Percentiles rank a stretch among this genome's conserved stretches.
Conservation (phyloP, 768 basidiomycete genomes). For the Leccinum uliginosum region DNA sequence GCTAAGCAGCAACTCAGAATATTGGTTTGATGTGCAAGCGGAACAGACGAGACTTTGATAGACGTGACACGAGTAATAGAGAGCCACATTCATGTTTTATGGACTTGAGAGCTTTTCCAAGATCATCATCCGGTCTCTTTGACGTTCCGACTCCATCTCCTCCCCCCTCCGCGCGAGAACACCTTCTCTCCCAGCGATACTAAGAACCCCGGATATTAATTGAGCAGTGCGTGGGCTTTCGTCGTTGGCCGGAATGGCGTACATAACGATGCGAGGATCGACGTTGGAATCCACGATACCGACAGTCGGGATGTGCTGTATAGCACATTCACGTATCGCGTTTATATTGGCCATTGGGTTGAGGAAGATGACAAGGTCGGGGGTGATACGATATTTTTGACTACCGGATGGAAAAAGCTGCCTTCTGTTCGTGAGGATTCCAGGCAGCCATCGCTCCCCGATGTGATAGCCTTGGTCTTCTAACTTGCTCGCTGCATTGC, state of each 20-base stretch:
- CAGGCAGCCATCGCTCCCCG: constrained; percentile 88
- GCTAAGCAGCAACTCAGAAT: constrained; percentile 41
- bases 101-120: constrained; percentile 22
- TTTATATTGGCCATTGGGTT: constrained; percentile 83
- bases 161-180: constrained; percentile 41
- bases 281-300: constrained; percentile 93
- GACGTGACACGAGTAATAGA: constrained; percentile 8
- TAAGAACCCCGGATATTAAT: constrained; percentile 83
- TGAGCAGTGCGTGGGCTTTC: constrained; percentile 91
- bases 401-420: constrained; percentile 67
- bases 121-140: constrained; percentile 24
- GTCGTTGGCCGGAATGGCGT: constrained; percentile 98
- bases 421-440: constrained; percentile 86
- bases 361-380: constrained; percentile 88
- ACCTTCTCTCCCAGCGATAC: constrained; percentile 82
- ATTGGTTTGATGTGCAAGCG: constrained; percentile 67
- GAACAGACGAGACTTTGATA: constrained; percentile 31
- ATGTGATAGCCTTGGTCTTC: constrained; percentile 81
- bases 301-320: constrained; percentile 87
- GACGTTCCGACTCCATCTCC: constrained; percentile 21
- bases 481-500: constrained; percentile 75
- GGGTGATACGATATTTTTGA: constrained; percentile 53
- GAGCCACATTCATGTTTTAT: constrained; percentile 15
- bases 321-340: constrained; percentile 88
- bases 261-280: constrained; percentile 95